Evolutionary conservation across 257 asterid genomes (phyloP), one percentile per base, ranked within the genome.

Genomic region (Apocynum venetum): DNA sequence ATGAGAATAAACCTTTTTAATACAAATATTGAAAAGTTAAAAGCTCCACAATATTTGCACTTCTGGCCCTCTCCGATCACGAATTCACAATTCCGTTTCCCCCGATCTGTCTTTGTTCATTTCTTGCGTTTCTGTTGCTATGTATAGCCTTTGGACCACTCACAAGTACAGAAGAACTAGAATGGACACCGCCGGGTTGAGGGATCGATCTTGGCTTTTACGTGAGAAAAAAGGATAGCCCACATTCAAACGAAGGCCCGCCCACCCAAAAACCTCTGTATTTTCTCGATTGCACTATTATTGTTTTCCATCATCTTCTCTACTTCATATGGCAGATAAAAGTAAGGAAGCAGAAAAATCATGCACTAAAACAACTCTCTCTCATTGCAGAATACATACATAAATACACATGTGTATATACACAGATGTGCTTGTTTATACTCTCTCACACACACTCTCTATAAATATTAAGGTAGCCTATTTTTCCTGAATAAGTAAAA

Each of bases 1-100:
- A 63, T 70, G 46, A 63, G 76, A 85, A 84, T 81, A 51, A 84
- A 60, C 76, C 77, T 81, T 84, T 81, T 51, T 60, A 68, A 67
- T 83, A 65, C 75, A 20, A 55, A 51, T 38, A 78, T 43, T 60
- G 46, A 53, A 68, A 43, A 60, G 49, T 41, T 17, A 67, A 68
- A 78, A 55, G 66, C 69, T 79, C 65, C 66, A 43, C 55, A 57
- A 77, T 55, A 47, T 49, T 47, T 63, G 78, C 83, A 80, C 80
- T 82, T 82, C 74, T 72, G 82, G 66, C 81, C 75, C 13, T n/a
- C 55, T 35, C 56, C 78, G 52, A 73, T 8, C 4, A 19, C 52
- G 43, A 10, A 41, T 64, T 19, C 3, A 63, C 38, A 68, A 31
- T 53, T 66, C 52, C 72, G 41, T 48, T 14, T 2, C 12, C 44